A percentile compares a stretch with the other conserved stretches of the same genome.
These are phyloP conservation scores for Penicillium riverlandense DNA, from an alignment of 495 filamentous ascomycete species.

Conservation along the genomic window DNA sequence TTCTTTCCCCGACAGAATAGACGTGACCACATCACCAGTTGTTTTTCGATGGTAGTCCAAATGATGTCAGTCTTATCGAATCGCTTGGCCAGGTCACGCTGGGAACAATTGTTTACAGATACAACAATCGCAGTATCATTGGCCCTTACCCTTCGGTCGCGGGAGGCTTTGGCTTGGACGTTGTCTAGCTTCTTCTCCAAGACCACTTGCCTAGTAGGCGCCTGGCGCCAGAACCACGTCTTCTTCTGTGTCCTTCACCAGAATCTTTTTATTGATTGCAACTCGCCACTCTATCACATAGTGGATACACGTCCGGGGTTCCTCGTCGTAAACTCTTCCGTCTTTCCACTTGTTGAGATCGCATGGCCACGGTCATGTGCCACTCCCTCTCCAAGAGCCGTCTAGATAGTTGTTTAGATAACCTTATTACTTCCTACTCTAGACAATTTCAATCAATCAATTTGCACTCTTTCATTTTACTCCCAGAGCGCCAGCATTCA, in stretches of 20 bases:
- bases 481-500: too few species aligned
- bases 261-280: constrained; percentile 17
- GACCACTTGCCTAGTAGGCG: constrained; percentile 14
- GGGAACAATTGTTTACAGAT: background rate
- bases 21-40: constrained; percentile 4
- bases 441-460: too few species aligned
- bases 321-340: constrained; percentile 19
- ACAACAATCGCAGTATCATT: constrained; percentile 7
- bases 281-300: constrained; percentile 31
- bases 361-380: too few species aligned
- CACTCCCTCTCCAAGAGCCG: too few species aligned
- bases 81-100: constrained; percentile 13
- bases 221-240: constrained; percentile 17
- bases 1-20: constrained; percentile 9
- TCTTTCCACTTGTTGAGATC: too few species aligned
- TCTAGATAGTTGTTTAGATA: too few species aligned
- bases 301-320: constrained; percentile 23
- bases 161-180: background rate
- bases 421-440: too few species aligned
- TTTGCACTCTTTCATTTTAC: too few species aligned
- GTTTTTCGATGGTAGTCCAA: constrained; percentile 5
- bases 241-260: constrained; percentile 20
- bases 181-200: constrained; percentile 6
- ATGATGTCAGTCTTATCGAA: constrained; percentile 5
- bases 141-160: constrained; percentile 1